phyloP scores from a whole-genome alignment of 2,329 filamentous ascomycete species.

The Botrytis porri region DNA sequence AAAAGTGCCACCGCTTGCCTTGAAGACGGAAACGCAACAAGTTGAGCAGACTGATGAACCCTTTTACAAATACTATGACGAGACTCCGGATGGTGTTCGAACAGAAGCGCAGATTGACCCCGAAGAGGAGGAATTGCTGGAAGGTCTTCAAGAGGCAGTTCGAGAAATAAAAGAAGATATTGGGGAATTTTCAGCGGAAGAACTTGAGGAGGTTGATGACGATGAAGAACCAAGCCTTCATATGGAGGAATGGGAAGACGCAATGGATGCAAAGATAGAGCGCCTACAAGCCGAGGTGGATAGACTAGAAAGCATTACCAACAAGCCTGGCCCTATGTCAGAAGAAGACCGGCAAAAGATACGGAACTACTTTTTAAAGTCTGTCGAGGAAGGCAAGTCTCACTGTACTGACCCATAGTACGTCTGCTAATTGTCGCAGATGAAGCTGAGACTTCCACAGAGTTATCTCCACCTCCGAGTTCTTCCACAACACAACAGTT shows the following conservation, averaged over 20 bases:
- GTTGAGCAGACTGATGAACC: conserved; percentile 16
- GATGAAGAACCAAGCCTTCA: conserved; percentile 20
- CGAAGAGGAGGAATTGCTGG: conserved; percentile 22
- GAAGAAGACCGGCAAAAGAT: conserved; percentile 22
- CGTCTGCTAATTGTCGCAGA: conserved; percentile 6
- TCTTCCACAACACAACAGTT: conserved; percentile 3
- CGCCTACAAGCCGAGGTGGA: conserved; percentile 18
- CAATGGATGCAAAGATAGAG: conserved; percentile 18
- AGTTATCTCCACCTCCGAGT: conserved; percentile 3
- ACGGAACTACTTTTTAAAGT: conserved; percentile 22
- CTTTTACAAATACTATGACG: conserved; percentile 32
- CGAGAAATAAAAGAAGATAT: conserved; percentile 18
- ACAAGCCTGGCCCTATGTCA: conserved; percentile 22
- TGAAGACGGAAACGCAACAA: conserved; percentile 1
- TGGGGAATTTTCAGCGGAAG: conserved; percentile 18
- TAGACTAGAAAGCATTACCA: conserved; percentile 19
- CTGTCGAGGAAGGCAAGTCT: conserved; percentile 16
- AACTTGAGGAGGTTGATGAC: conserved; percentile 21
- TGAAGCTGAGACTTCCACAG: background rate
- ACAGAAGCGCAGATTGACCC: conserved; percentile 29
- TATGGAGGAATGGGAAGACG: conserved; percentile 18
- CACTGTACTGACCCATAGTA: background rate
- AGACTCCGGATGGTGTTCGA: conserved; percentile 33
- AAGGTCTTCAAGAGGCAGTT: conserved; percentile 17
- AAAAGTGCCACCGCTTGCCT: background rate